Evolutionary conservation across 495 filamentous ascomycete species (phyloP).

Genomic region (Talaromyces adpressus): DNA sequence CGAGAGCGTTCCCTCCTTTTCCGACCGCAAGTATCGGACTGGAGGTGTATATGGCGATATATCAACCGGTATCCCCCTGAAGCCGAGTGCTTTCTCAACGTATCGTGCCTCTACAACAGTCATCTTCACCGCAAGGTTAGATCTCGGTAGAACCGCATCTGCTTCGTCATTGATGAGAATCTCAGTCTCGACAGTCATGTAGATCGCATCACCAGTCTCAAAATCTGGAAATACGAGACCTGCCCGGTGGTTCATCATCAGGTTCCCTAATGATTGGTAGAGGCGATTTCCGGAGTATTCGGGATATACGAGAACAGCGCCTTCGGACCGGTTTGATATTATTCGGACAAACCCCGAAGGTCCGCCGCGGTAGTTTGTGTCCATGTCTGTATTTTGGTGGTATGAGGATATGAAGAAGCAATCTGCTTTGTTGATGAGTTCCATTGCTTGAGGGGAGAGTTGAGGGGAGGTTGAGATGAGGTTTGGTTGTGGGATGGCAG

Average conservation of each 20-base stretch:
- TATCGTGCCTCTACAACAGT: constrained; percentile 51
- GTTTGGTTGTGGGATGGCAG: constrained; percentile 42
- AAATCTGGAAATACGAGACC: constrained; percentile 67
- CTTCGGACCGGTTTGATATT: constrained; percentile 37
- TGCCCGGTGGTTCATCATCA: constrained; percentile 54
- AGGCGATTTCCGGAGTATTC: constrained; percentile 78
- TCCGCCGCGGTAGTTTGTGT: constrained; percentile 78
- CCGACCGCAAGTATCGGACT: constrained; percentile 46
- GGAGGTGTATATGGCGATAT: constrained; percentile 66
- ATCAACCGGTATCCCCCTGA: constrained; percentile 53
- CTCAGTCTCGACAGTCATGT: constrained; percentile 59
- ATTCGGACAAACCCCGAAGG: constrained; percentile 67
- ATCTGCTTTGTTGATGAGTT: constrained; percentile 58
- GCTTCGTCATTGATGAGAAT: constrained; percentile 58
- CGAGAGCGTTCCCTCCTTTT: constrained; percentile 26
- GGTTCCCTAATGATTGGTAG: constrained; percentile 75
- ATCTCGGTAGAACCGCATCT: constrained; percentile 50
- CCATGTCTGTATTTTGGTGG: constrained; percentile 60
- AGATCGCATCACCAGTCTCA: constrained; percentile 60
- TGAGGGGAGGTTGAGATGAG: constrained; percentile 40
- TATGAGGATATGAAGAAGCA: constrained; percentile 69
- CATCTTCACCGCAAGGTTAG: constrained; percentile 65
- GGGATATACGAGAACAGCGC: constrained; percentile 57
- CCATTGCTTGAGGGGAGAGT: constrained; percentile 40
- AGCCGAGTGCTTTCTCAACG: constrained; percentile 55